Evolutionary conservation across 1,284 basidiomycete species (phyloP), one percentile per base, ranked within the genome.

Genomic region (Austroboletus novae-zelandiae): DNA sequence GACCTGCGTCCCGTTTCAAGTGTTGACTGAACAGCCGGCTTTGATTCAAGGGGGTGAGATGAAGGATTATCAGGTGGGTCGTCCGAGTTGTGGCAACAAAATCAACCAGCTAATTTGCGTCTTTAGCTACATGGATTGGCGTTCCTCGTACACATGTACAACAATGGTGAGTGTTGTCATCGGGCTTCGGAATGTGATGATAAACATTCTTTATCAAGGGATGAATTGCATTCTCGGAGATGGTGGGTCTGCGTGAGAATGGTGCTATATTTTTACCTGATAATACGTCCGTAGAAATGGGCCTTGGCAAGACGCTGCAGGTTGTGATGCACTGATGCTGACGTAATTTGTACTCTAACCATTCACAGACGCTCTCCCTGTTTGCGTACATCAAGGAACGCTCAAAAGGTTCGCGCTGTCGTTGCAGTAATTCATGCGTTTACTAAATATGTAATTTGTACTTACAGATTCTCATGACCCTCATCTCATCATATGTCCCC

Each of bases 251-350:
- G 17, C 9, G 7, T 34, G 10, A 31, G 17, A 18, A 17, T 17
- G 15, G 4, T 42, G 7, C 29, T 9, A 15, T n/a, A 2, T 42
- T 14, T 23, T 1, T 1, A n/a, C 50, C 46, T 66, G 32, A 69
- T 18, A 5, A 29, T 27, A 1, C 11, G 11, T 46, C 48, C 13
- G 9, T 44, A 79, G 78, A 65, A 76, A 67, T 84, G 81, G 83
- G 80, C 54, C 74, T 84, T 7, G 82, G 83, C 15, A 84, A 85
- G 58, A 84, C 83, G 0, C 64, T 85, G 15, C 83, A 81, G 66
- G 78, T 78, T 55, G n/a, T 62, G 14, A 40, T 30, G 42, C 4
- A 31, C n/a, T 5, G 1, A 6, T 5, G 5, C 5, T 9, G 40
- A 4, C 8, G 15, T 29, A 8, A 2, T 37, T 35, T 31, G 13